Conservation (phyloP, 2,329 filamentous ascomycete species). For the Pyrenochaeta sp. region DNA sequence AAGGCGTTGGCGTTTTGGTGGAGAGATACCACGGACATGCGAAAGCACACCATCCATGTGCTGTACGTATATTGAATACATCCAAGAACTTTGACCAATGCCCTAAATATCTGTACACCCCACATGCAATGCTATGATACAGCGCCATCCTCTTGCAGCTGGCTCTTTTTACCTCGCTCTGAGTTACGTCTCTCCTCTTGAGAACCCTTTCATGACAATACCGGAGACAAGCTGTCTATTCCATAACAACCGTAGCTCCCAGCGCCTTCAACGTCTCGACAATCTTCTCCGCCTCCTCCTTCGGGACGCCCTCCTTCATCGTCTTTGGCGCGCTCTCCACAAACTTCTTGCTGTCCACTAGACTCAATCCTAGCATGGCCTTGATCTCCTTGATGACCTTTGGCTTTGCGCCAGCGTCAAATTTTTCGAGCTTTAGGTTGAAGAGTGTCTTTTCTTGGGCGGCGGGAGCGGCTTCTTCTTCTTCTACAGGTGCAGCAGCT, state of each 20-base stretch:
- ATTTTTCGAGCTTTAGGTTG: slow-evolving; percentile 90
- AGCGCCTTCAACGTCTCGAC: slow-evolving; percentile 92
- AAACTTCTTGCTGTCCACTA: slow-evolving; percentile 99
- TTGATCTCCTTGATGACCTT: slow-evolving; percentile 99
- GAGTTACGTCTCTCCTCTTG: background rate
- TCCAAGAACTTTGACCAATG: slow-evolving; percentile 32
- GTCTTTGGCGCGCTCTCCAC: slow-evolving; percentile 97
- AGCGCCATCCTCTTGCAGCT: slow-evolving; percentile 20
- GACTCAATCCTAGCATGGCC: slow-evolving; percentile 87
- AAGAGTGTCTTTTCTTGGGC: slow-evolving; percentile 96
- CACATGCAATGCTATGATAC: slow-evolving; percentile 48
- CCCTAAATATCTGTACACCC: slow-evolving; percentile 51
- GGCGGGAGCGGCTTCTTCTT: slow-evolving; percentile 87
- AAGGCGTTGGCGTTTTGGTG: slow-evolving; percentile 33
- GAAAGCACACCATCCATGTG: slow-evolving; percentile 29
- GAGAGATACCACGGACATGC: slow-evolving; percentile 41
- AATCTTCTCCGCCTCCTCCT: slow-evolving; percentile 99
- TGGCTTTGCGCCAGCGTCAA: slow-evolving; percentile 88
- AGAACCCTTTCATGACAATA: background rate
- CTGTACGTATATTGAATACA: slow-evolving; percentile 39
- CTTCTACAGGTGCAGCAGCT: slow-evolving; percentile 72
- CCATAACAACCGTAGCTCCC: slow-evolving; percentile 88
- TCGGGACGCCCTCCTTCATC: slow-evolving; percentile 98
- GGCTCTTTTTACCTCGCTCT: background rate
- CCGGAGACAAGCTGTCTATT: slow-evolving; percentile 64